These are phyloP conservation scores for Heracleum sosnowskyi DNA, from an alignment of 129 eudicot species.

Conservation along the genomic window DNA sequence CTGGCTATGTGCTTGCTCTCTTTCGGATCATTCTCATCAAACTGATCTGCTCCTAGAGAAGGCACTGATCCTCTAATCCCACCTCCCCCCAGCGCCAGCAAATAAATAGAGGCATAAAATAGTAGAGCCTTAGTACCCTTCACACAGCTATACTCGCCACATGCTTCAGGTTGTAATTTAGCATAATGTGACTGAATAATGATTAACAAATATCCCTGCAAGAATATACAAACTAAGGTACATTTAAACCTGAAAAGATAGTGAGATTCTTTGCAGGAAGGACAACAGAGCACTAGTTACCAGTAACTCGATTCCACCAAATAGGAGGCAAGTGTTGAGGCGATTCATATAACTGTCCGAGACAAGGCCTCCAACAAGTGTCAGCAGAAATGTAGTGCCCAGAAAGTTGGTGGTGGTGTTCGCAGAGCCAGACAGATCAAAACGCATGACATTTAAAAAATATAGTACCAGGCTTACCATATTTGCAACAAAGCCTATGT, in stretches of 20 bases:
- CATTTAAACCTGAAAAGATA: not conserved
- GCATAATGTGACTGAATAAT: conserved; percentile 12
- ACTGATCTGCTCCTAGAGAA: conserved; percentile 22
- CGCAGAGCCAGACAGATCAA: conserved; percentile 17
- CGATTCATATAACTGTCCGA: conserved; percentile 20
- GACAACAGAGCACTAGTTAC: conserved; percentile 4
- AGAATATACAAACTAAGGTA: not conserved
- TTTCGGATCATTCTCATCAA: conserved; percentile 16
- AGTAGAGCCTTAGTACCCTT: conserved; percentile 13
- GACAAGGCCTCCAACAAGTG: conserved; percentile 23
- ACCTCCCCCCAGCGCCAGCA: conserved; percentile 20
- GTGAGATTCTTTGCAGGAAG: not conserved
- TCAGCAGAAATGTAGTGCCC: conserved; percentile 27
- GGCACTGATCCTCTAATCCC: conserved; percentile 18
- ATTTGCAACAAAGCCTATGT: conserved; percentile 24
- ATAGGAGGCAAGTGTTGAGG: conserved; percentile 10
- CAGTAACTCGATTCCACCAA: conserved; percentile 19
- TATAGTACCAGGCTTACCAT: conserved; percentile 20
- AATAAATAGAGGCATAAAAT: conserved; percentile 14
- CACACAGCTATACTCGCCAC: conserved; percentile 16
- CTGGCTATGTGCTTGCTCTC: conserved; percentile 15
- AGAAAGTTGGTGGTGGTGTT: conserved; percentile 24
- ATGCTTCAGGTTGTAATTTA: conserved; percentile 12
- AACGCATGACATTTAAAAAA: not conserved
- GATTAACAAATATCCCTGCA: conserved; percentile 13